Evolutionary conservation across 2,329 filamentous ascomycete species (phyloP), one percentile per base, ranked within the genome.

Genomic region (Colletotrichum tamarilloi): DNA sequence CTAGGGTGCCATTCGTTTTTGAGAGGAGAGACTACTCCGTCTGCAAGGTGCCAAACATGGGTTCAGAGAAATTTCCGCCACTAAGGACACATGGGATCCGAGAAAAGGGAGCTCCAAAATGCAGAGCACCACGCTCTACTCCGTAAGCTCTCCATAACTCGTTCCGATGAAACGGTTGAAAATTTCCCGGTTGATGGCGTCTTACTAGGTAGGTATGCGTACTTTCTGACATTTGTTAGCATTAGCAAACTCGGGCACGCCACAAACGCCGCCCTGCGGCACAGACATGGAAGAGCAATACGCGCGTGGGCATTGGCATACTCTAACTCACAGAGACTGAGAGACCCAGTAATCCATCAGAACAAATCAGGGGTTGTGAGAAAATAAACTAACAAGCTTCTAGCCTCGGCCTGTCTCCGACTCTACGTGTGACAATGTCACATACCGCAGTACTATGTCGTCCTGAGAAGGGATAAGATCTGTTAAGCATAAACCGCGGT

Each of bases 401-500:
- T 55, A 68, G 68, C 24, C 26, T 73, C 66, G 70, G 70, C 59
- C 70, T 55, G 26, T 60, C 28, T 69, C 70, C 70, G 70, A 55
- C 22, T 14, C 38, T 49, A 49, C 42, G 42, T 49, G 42, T 49
- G 19, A 49, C 42, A 49, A 49, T n/a, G 42, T 49, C 19, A 49
- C 42, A 49, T 49, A 42, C 38, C 16, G 16, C 16, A 35, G 38
- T 42, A 59, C 49, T 26, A 24, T 56, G 56, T 67, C 42, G 26
- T 55, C 28, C 58, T 65, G 56, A 57, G 53, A 38, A 67, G 68
- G 42, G 56, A 62, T 38, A 67, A 56, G 68, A 72, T 72, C 63
- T 67, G 68, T 72, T 72, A 72, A 72, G 68, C 68, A 72, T 72
- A 72, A 72, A 65, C 55, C 58, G 24, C 30, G 8, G 28, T 30